These are phyloP conservation scores for Adiantum capillusveneris DNA, from an alignment of 75 land plant species.

Conservation along the genomic window DNA sequence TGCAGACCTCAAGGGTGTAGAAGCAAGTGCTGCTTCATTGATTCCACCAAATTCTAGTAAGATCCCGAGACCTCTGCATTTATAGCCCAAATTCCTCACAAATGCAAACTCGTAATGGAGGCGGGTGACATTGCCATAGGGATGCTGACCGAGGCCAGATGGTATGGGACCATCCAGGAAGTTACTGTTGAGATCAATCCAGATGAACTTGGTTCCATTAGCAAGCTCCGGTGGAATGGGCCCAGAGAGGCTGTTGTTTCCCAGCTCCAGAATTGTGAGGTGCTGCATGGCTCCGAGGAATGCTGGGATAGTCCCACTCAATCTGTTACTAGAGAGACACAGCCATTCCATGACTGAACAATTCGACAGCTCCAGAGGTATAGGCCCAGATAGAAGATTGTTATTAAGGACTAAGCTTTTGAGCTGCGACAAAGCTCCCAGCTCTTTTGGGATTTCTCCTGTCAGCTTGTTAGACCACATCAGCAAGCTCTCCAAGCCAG, in stretches of 20 bases:
- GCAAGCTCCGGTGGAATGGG: conserved; percentile 60
- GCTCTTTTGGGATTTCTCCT: conserved; percentile 58
- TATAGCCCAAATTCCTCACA: conserved; percentile 57
- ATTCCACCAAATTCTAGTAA: conserved; percentile 73
- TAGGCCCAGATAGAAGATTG: conserved; percentile 47
- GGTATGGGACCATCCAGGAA: conserved; percentile 57
- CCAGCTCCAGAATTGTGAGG: conserved; percentile 62
- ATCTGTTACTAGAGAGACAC: conserved; percentile 54
- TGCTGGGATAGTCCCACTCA: conserved; percentile 46
- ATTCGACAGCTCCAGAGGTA: conserved; percentile 57
- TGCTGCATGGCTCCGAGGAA: conserved; percentile 48
- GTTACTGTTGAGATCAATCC: conserved; percentile 74
- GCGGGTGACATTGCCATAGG: conserved; percentile 36
- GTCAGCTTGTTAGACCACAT: conserved; percentile 60
- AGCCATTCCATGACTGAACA: conserved; percentile 66
- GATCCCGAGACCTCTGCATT: conserved; percentile 69
- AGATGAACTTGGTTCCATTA: conserved; percentile 47
- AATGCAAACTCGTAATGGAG: conserved; percentile 57
- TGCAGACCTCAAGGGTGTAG: conserved; percentile 40
- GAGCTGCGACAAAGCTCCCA: conserved; percentile 50
- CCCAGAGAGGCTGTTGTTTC: conserved; percentile 63
- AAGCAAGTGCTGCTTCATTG: conserved; percentile 35
- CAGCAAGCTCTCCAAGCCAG: conserved; percentile 51
- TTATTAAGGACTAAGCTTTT: conserved; percentile 58
- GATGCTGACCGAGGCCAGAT: conserved; percentile 45